These are phyloP conservation scores for Inga leiocalycina DNA, from an alignment of 306 rosid genomes.

Conservation along the genomic window DNA sequence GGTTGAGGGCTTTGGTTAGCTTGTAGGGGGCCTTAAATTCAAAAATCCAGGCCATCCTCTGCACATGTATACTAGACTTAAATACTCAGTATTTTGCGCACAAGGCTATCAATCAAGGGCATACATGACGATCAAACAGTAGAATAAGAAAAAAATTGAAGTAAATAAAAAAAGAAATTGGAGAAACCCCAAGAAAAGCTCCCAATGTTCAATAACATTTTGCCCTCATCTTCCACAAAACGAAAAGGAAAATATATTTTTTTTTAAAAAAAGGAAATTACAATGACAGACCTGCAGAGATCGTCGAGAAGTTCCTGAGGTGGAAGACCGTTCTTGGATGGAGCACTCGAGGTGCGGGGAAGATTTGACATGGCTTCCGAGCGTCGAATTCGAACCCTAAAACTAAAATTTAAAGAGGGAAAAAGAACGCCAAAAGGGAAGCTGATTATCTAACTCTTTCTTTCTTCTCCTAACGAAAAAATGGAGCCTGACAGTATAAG, in stretches of 20 bases:
- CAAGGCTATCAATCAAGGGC: neutral
- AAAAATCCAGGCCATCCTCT: neutral
- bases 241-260: neutral
- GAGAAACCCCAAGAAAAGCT: neutral
- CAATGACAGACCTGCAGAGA: slow-evolving; percentile 72
- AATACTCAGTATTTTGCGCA: neutral
- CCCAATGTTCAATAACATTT: neutral
- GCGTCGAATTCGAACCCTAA: neutral
- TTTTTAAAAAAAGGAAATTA: neutral
- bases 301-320: slow-evolving; percentile 93
- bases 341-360: slow-evolving; percentile 63
- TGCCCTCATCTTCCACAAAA: slow-evolving; percentile 23
- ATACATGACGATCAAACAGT: neutral
- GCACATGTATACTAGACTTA: neutral
- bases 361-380: slow-evolving; percentile 62
- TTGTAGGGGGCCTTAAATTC: neutral
- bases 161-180: neutral
- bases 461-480: neutral
- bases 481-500: neutral
- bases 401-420: neutral
- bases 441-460: neutral
- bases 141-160: neutral
- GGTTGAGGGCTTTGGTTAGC: neutral
- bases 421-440: neutral
- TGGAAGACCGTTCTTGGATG: slow-evolving; percentile 77